These are phyloP conservation scores for Rhodotorula sp. DNA, from an alignment of 1,284 basidiomycete genomes.

Conservation along the genomic window DNA sequence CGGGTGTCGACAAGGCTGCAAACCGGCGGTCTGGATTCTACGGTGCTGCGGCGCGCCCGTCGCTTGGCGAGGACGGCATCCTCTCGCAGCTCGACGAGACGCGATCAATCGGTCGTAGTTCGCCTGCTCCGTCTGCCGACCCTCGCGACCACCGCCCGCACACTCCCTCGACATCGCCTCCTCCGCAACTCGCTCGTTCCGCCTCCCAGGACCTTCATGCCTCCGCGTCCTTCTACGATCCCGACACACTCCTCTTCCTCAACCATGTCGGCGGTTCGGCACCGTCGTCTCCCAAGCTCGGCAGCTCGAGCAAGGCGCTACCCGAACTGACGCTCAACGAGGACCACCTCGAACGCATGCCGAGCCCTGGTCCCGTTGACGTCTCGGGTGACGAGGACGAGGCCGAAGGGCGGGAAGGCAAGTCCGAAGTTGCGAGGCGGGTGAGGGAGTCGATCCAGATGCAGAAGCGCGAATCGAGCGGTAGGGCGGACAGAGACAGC, in stretches of 20 bases:
- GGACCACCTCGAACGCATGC: slow-evolving; percentile 1
- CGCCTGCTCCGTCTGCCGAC: not conserved
- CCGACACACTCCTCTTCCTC: slow-evolving; percentile 63
- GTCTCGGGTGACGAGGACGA: not conserved
- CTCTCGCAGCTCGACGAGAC: not conserved
- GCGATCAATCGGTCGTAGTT: not conserved
- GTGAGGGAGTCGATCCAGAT: slow-evolving; percentile 46
- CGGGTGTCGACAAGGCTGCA: slow-evolving; percentile 5
- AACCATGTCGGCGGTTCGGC: slow-evolving; percentile 45
- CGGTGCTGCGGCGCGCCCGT: slow-evolving; percentile 26
- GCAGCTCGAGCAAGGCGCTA: not conserved
- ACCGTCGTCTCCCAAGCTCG: slow-evolving; percentile 13
- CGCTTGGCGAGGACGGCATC: not conserved
- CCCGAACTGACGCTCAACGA: slow-evolving; percentile 11
- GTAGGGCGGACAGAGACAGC: slow-evolving; percentile 58
- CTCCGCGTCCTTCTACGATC: slow-evolving; percentile 64
- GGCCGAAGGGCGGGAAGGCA: slow-evolving; percentile 11
- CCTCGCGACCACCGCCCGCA: too few species aligned
- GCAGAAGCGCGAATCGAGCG: slow-evolving; percentile 57
- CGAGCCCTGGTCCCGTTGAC: not conserved
- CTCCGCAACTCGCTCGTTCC: not conserved
- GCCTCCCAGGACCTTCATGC: slow-evolving; percentile 19
- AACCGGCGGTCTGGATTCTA: slow-evolving; percentile 45
- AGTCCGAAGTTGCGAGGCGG: slow-evolving; percentile 27
- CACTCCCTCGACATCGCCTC: not conserved